phyloP scores from a whole-genome alignment of 1,284 basidiomycete genomes.

The Ustilago sp. region DNA sequence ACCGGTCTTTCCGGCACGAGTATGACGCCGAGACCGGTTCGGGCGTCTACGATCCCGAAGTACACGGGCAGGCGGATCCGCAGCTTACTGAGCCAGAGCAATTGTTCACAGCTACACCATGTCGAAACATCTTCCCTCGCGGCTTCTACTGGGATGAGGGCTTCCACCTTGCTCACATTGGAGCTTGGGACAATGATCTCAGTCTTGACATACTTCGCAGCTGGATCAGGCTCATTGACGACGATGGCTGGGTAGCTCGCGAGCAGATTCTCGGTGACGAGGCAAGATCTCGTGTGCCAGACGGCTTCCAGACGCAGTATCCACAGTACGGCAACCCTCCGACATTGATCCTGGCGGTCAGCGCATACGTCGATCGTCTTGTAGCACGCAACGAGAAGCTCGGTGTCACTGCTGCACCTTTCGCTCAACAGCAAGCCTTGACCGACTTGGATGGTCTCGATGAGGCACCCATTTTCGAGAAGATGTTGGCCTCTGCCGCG shows the following conservation, averaged over 20 bases:
- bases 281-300: constrained; percentile 80
- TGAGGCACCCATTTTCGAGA: constrained; percentile 32
- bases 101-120: constrained; percentile 91
- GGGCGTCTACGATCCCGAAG: constrained; percentile 48
- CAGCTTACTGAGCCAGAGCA: constrained; percentile 74
- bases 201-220: constrained; percentile 87
- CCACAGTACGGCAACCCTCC: constrained; percentile 94
- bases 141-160: constrained; percentile 99
- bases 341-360: constrained; percentile 89
- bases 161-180: constrained; percentile 90
- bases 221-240: constrained; percentile 90
- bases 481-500: constrained; percentile 63
- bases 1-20: constrained; percentile 84
- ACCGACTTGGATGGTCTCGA: constrained; percentile 21
- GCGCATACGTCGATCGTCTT: constrained; percentile 84
- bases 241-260: constrained; percentile 91
- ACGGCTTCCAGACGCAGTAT: constrained; percentile 89
- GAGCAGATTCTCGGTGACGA: constrained; percentile 96
- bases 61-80: constrained; percentile 56
- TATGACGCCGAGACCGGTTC: constrained; percentile 76
- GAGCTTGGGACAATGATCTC: constrained; percentile 90
- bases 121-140: constrained; percentile 92
- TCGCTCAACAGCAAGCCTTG: constrained; percentile 22
- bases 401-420: constrained; percentile 12
- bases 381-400: constrained; percentile 67